These are phyloP conservation scores for Metrosideros polymorpha DNA, from an alignment of 441 rosid species.

Conservation along the genomic window DNA sequence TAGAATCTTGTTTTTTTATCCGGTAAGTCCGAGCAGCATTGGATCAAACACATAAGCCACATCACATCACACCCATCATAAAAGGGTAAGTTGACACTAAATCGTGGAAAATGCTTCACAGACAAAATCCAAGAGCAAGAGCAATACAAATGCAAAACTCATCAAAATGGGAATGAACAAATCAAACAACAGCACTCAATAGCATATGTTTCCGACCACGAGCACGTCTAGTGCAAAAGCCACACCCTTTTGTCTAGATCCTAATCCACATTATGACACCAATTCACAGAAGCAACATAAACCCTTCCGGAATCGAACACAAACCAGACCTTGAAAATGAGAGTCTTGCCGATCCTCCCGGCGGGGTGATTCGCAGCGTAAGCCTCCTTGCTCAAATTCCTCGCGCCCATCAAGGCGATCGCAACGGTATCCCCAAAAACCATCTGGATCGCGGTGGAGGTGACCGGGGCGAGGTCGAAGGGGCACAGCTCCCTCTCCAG, in stretches of 20 bases:
- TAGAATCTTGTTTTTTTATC: background rate
- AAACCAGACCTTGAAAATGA: slow-evolving; percentile 66
- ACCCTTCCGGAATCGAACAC: background rate
- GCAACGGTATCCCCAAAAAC: slow-evolving; percentile 96
- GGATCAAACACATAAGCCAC: background rate
- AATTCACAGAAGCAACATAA: background rate
- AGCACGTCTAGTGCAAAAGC: background rate
- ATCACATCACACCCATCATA: background rate
- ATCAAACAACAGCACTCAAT: background rate
- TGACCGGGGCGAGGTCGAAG: slow-evolving; percentile 91
- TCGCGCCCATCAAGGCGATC: slow-evolving; percentile 84
- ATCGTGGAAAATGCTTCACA: background rate
- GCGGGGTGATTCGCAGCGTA: slow-evolving; percentile 95
- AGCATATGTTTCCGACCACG: background rate
- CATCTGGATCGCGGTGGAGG: slow-evolving; percentile 97
- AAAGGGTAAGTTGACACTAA: background rate
- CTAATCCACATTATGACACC: background rate
- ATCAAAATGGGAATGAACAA: background rate
- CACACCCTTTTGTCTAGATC: background rate
- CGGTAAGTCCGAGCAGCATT: background rate
- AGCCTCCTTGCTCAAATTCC: slow-evolving; percentile 66
- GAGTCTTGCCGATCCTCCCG: slow-evolving; percentile 83
- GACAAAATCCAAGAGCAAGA: background rate
- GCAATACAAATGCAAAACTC: background rate
- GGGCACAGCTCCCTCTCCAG: slow-evolving; percentile 86